These are phyloP conservation scores for Entomortierella lignicola DNA, from an alignment of 192 early-diverging fungal species.

Conservation along the genomic window DNA sequence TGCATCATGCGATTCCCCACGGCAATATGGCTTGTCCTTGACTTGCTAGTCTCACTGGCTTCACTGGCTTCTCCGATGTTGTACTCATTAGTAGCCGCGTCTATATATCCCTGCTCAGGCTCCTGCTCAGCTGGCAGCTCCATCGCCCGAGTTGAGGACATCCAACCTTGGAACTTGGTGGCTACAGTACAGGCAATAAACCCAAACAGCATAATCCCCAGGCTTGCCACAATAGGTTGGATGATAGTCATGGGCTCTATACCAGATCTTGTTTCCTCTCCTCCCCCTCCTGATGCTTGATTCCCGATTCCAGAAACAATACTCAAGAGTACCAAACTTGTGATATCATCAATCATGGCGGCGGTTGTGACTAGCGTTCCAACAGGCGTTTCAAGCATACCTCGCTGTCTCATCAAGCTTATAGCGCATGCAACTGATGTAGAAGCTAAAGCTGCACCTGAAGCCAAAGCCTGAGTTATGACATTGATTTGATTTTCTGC, in stretches of 20 bases:
- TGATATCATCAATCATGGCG: conserved; percentile 44
- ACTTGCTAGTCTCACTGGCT: not conserved
- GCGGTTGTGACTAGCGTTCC: conserved; percentile 45
- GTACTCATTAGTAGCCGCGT: not conserved
- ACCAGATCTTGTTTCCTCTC: not conserved
- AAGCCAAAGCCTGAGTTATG: conserved; percentile 19
- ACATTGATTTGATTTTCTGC: not conserved
- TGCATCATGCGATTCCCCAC: not conserved
- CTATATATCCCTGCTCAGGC: no score
- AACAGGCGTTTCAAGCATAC: conserved; percentile 15
- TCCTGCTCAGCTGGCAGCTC: no score
- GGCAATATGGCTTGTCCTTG: not conserved
- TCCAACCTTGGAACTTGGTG: not conserved
- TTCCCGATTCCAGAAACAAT: conserved; percentile 35
- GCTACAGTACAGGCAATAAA: conserved; percentile 18
- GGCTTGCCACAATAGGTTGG: conserved; percentile 39
- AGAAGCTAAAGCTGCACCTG: conserved; percentile 53
- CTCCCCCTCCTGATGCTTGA: not conserved
- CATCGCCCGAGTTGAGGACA: not conserved
- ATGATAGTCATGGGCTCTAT: conserved; percentile 38
- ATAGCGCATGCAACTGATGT: conserved; percentile 48
- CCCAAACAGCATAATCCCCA: conserved; percentile 27
- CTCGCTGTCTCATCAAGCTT: conserved; percentile 42
- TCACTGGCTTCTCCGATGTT: no score
- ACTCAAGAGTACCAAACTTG: conserved; percentile 34